Base-by-base conservation (phyloP, 2,329 filamentous ascomycete genomes). In the Ceratocystis cacaofunesta region DNA sequence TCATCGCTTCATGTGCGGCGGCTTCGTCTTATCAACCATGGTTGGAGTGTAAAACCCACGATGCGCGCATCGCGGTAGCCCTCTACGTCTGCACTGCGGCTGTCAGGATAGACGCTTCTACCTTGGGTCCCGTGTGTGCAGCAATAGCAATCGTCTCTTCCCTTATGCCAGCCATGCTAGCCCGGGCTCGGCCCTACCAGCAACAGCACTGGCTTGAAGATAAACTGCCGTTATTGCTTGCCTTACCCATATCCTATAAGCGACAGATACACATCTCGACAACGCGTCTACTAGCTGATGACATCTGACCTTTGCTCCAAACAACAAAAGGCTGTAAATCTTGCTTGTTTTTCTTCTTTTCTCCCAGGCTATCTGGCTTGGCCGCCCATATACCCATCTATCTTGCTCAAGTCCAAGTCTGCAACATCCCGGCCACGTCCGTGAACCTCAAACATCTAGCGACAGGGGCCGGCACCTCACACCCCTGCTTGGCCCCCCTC, bases 391-490 rank as follows among this genome's bases (percentile, higher is more conserved):
- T 19, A 15, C 30, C 2, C 48, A 4, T 15, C 19, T 25, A 55
- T 12, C 25, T 22, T 55, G 8, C 50, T 55, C 25, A 25, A 25
- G 19, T 28, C 50, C 19, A 25, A 19, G n/a, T 58, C 55, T 58
- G 55, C 28, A 32, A 36, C 15, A 58, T 58, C 55, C 55, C 28
- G 17, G 55, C 17, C 5, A 36, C 55, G 63, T 65, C 63, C 44
- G 63, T 65, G 41, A 61, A 65, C 63, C 63, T 65, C 63, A 65
- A 65, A 65, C 63, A 65, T 52, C 12, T 30, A 58, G 30, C 15
- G 28, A 58, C 55, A 58, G 28, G 55, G 36, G 28, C n/a, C 55
- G 25, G 55, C 12, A 17, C 55, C 55, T 36, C 55, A 32, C 3
- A 5, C 12, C 55, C 55, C 28, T 58, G 55, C 30, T n/a, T 58